Base-by-base conservation (phyloP, 768 basidiomycete genomes). In the Kwoniella bestiolae region DNA sequence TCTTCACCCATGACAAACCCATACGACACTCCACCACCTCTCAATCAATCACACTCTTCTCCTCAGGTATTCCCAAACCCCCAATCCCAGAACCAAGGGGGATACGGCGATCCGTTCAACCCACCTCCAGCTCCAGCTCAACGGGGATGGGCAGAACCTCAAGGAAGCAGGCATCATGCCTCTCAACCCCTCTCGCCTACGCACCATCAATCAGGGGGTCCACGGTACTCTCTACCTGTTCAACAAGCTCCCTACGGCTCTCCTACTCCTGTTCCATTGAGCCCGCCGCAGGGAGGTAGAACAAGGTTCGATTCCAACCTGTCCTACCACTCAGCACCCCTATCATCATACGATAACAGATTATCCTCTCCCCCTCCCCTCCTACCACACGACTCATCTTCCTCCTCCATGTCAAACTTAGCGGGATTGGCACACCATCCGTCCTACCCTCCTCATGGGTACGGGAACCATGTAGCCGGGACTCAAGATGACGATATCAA, bases 401-500 rank as follows among this genome's bases (percentile, higher is more conserved):
- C 65, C 46, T 58, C 56, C 6, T 60, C 65, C 5, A 47, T 65
- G 29, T n/a, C 29, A 16, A 41, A 41, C 3, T 9, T 29, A 5
- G 46, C 26, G 5, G 61, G 55, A 38, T 14, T 56, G 28, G 46
- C n/a, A 2, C 53, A 56, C 26, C 32, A 47, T n/a, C 63, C 63
- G 1, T 52, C 63, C 2, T 66, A 60, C 25, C 58, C 50, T 45
- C 59, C 51, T 31, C 57, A 60, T 31, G 59, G 52, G 16, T 56
- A 66, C 26, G 63, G 58, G 3, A 50, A 66, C 23, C 59, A 60
- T 25, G 60, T 61, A 41, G 50, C 60, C 8, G 46, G 46, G 5
- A 29, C 25, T 38, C 64, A 47, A 35, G 71, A 73, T 34, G 76
- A 73, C 34, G 76, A 77, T 60, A 55, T 68, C 28, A 74, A 77